Base-by-base conservation (phyloP, 495 filamentous ascomycete species). In the Lophiotrema nucula region DNA sequence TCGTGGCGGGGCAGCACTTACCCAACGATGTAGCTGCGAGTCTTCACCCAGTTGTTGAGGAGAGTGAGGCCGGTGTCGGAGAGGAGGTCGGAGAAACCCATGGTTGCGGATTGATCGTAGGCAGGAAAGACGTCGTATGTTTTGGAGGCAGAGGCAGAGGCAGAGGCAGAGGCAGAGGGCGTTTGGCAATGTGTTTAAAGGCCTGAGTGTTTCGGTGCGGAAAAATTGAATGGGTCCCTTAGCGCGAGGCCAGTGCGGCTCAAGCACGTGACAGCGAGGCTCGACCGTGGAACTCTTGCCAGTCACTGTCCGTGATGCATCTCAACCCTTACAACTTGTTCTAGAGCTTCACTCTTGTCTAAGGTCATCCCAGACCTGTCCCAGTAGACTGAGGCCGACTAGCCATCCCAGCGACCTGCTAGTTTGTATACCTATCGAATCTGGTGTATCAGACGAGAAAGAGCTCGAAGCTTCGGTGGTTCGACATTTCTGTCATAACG, bases 51-150 rank as follows among this genome's bases (percentile, higher is more conserved):
- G 81, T 82, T 85, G 83, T 97, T 88, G 71, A 96, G 87, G 72
- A 93, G 72, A 72, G 88, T 81, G 55, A 93, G 80, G 72, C 93
- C 92, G 79, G 88, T 81, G 67, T 93, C 92, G 70, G 87, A 83
- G 73, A 88, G 74, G 65, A 98, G 83, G 79, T 98, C 92, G 64
- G 87, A 85, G 84, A 97, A 97, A 77, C 93, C 93, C 93, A 98
- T 98, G 68, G 71, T 85, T 72, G 74, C 71, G 45, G 56, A 59
- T 21, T 58, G 47, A 25, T 23, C 8, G 39, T n/a, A 21, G 24
- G 53, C 8, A 27, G 2, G 45, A n/a, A 15, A n/a, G n/a, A n/a
- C n/a, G n/a, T n/a, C n/a, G n/a, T n/a, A n/a, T n/a, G n/a, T n/a
- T n/a, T n/a, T n/a, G 25, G 25, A 42, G 37, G 39, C 11, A 27